A percentile compares a stretch with the other conserved stretches of the same genome.
Evolutionary conservation across 108 stramenopile species (phyloP).

Genomic region (Cyclotella atomus): DNA sequence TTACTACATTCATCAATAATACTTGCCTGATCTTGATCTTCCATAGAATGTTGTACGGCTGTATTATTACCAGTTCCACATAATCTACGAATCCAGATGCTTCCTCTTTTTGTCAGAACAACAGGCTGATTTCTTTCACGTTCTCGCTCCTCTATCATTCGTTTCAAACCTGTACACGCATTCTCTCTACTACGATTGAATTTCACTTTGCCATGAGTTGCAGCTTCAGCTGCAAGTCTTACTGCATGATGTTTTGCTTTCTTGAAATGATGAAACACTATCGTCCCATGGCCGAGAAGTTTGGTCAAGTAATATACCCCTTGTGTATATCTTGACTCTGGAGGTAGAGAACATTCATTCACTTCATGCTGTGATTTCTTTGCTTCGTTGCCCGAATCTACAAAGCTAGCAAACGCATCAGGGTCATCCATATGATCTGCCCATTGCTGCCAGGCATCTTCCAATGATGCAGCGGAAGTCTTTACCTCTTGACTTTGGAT

Average conservation of each 20-base stretch:
- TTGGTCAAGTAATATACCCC: conserved; percentile 24
- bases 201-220: conserved; percentile 23
- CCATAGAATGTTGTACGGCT: not conserved
- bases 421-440: conserved; percentile 21
- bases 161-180: conserved; percentile 40
- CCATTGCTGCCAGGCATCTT: conserved; percentile 51
- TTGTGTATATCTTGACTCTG: conserved; percentile 44
- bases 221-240: not conserved
- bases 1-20: not conserved
- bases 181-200: conserved; percentile 21
- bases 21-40: not conserved
- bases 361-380: not conserved
- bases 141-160: conserved; percentile 44
- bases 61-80: conserved; percentile 16
- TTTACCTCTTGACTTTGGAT: conserved; percentile 7
- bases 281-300: conserved; percentile 13
- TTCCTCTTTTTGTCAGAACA: conserved; percentile 42
- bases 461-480: conserved; percentile 24
- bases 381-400: conserved; percentile 8
- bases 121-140: conserved; percentile 38
- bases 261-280: conserved; percentile 21
- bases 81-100: conserved; percentile 46
- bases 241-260: conserved; percentile 13
- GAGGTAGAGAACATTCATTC: conserved; percentile 28
- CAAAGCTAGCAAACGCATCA: conserved; percentile 23